Evolutionary conservation across 208 protist genomes (phyloP).

Genomic region (Leishmania aethiopica): DNA sequence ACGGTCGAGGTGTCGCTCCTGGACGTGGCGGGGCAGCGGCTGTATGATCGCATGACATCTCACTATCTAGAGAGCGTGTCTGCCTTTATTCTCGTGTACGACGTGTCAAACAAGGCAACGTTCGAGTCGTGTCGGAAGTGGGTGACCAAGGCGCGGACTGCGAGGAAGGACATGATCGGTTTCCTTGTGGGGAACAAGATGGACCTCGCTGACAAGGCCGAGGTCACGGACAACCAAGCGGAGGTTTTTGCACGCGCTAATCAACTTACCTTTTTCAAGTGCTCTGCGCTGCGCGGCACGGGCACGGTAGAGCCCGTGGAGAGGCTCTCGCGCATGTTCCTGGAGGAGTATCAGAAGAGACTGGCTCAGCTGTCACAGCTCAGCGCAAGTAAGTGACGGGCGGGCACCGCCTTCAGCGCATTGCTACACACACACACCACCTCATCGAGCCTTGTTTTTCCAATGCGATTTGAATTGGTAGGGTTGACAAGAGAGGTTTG

Average conservation of each 20-base stretch:
- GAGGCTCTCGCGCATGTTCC: slow-evolving; percentile 64
- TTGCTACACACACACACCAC: neutral
- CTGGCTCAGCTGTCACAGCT: slow-evolving; percentile 26
- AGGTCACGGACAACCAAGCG: slow-evolving; percentile 88
- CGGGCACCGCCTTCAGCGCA: neutral
- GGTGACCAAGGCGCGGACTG: slow-evolving; percentile 52
- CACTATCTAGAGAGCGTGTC: slow-evolving; percentile 64
- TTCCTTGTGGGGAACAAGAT: slow-evolving; percentile 90
- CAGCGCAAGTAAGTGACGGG: neutral
- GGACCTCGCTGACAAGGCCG: slow-evolving; percentile 84
- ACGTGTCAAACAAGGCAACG: slow-evolving; percentile 89
- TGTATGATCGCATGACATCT: slow-evolving; percentile 83
- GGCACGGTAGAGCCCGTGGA: slow-evolving; percentile 85
- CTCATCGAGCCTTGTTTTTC: neutral
- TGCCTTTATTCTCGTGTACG: slow-evolving; percentile 91
- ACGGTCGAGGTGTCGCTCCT: slow-evolving; percentile 88
- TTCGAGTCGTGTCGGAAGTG: slow-evolving; percentile 90
- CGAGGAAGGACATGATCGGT: slow-evolving; percentile 72
- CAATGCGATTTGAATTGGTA: neutral
- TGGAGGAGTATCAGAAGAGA: slow-evolving; percentile 79
- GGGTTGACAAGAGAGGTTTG: neutral
- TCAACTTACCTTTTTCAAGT: slow-evolving; percentile 85
- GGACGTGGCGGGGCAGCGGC: slow-evolving; percentile 85
- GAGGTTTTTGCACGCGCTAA: slow-evolving; percentile 77
- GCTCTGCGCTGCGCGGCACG: slow-evolving; percentile 82